These are phyloP conservation scores for Populus simonii DNA, from an alignment of 345 rosid species.

Conservation along the genomic window DNA sequence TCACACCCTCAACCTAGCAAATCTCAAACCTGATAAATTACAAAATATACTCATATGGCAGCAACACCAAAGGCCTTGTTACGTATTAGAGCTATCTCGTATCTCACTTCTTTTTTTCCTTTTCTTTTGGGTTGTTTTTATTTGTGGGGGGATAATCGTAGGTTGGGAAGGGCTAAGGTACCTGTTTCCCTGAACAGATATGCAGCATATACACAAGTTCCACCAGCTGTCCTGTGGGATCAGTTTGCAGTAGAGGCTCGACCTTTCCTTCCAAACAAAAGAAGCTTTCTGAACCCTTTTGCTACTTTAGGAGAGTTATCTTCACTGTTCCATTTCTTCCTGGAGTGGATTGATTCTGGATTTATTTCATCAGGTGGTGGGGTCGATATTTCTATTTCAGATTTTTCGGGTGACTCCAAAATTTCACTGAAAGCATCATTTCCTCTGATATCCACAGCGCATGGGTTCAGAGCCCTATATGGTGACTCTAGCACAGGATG, in stretches of 20 bases:
- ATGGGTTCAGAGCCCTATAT: slow-evolving; percentile 27
- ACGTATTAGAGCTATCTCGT: slow-evolving; percentile 7
- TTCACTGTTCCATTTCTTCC: slow-evolving; percentile 87
- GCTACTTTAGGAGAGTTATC: slow-evolving; percentile 69
- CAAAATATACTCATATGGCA: slow-evolving; percentile 19
- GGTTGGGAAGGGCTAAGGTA: too few species aligned
- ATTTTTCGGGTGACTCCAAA: slow-evolving; percentile 29
- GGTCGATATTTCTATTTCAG: slow-evolving; percentile 64
- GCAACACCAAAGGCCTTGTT: slow-evolving; percentile 40
- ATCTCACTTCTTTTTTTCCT: not conserved
- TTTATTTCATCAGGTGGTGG: slow-evolving; percentile 50
- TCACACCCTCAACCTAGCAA: slow-evolving; percentile 11
- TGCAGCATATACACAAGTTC: not conserved
- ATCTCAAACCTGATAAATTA: slow-evolving; percentile 22
- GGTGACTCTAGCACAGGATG: slow-evolving; percentile 38
- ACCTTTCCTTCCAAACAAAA: slow-evolving; percentile 70
- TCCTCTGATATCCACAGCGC: slow-evolving; percentile 35
- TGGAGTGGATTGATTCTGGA: slow-evolving; percentile 47
- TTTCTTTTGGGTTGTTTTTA: not conserved
- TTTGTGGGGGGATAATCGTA: too few species aligned
- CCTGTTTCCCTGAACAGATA: not conserved
- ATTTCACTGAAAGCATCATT: slow-evolving; percentile 18
- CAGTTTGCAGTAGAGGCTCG: slow-evolving; percentile 21
- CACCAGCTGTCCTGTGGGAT: not conserved
- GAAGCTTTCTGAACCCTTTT: slow-evolving; percentile 86